Base-by-base conservation (phyloP, 495 filamentous ascomycete species). In the Aspergillus mulundensis region DNA sequence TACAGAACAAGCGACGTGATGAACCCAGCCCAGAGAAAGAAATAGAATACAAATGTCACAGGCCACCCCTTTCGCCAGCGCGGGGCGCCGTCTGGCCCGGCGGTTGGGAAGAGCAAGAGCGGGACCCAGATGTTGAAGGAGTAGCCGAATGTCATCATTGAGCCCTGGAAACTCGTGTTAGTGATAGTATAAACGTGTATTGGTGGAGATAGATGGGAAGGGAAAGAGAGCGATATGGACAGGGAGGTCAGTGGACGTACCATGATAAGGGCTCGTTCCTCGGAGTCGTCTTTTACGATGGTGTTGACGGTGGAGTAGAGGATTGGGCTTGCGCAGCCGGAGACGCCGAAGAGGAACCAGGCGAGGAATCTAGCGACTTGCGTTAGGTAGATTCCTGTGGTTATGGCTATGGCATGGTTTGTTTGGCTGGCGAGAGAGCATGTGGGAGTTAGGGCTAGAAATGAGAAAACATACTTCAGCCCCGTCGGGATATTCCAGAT, bases 101-200 rank as follows among this genome's bases (percentile, higher is more conserved):
- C 68, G 3, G 73, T 76, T 4, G 72, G 76, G 50, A 74, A 79
- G 5, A 74, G 55, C 1, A 79, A 54, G 21, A 77, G 67, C 0
- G 73, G 74, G 16, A 75, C 70, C 74, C 75, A 78, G 38, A 77
- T 75, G 16, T 77, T 61, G 59, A 78, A 77, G 0, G 73, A 77
- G 53, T 77, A 79, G 25, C 74, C 74, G 40, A 78, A 72, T 16
- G 74, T 74, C 76, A 78, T 78, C 76, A 78, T 77, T 2, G 73
- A 58, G 12, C 76, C 76, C 72, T 77, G 18, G 21, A 10, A 3
- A n/a, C n/a, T n/a, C n/a, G n/a, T n/a, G n/a, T n/a, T n/a, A n/a
- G 30, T 0, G 58, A 28, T 45, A 16, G 23, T 39, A 21, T 16
- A 14, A 42, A 30, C 14, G 11, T 30, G 28, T 7, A 34, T 23